phyloP scores from a whole-genome alignment of 2,329 filamentous ascomycete genomes.

The Aspergillus persii region DNA sequence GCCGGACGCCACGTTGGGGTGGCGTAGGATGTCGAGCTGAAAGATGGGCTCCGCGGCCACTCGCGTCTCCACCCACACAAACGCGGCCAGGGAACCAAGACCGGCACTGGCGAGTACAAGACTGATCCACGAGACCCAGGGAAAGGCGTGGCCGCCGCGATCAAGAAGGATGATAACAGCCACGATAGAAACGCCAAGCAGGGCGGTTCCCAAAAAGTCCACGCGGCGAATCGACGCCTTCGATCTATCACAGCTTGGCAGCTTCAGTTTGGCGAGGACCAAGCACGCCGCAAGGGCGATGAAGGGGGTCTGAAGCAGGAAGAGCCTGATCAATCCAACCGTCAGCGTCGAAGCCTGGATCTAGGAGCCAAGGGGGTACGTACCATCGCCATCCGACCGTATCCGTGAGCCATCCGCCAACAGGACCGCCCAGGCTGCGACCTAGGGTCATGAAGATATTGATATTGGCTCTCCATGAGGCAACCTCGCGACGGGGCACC shows the following conservation, averaged over 20 bases:
- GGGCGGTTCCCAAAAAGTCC: conserved; percentile 57
- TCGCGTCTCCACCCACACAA: conserved; percentile 31
- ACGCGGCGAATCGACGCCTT: conserved; percentile 49
- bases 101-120: conserved; percentile 15
- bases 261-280: conserved; percentile 44
- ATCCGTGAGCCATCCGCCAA: conserved; percentile 62
- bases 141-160: conserved; percentile 46
- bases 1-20: conserved; percentile 28
- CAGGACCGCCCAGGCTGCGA: conserved; percentile 51
- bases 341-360: background rate
- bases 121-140: conserved; percentile 28
- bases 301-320: conserved; percentile 29
- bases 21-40: conserved; percentile 32
- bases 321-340: conserved; percentile 17
- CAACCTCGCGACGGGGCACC: conserved; percentile 50
- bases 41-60: conserved; percentile 37
- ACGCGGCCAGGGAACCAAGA: conserved; percentile 18
- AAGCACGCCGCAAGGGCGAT: conserved; percentile 35
- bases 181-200: conserved; percentile 46
- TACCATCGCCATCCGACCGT: conserved; percentile 66
- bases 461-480: conserved; percentile 50
- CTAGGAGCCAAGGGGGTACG: background rate
- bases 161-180: conserved; percentile 49
- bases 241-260: conserved; percentile 4
- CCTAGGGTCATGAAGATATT: conserved; percentile 53